These are phyloP conservation scores for Trypethelium eluteriae DNA, from an alignment of 495 filamentous ascomycete genomes.

Conservation along the genomic window DNA sequence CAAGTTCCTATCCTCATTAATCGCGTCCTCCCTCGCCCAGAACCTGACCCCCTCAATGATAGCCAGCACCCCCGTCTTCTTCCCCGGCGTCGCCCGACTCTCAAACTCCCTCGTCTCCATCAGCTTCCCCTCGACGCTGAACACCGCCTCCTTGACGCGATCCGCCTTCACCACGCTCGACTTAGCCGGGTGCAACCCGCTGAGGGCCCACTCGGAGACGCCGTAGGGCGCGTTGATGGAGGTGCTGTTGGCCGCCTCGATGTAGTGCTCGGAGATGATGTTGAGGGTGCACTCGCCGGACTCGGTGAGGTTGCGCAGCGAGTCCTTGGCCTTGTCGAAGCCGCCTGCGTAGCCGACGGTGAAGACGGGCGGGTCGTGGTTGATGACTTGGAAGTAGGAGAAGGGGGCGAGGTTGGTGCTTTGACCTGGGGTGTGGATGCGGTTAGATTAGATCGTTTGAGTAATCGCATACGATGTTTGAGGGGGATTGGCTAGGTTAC, in stretches of 20 bases:
- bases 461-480: not conserved
- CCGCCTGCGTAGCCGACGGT: constrained; percentile 59
- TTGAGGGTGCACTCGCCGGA: constrained; percentile 67
- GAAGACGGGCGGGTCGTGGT: constrained; percentile 87
- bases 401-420: constrained; percentile 78
- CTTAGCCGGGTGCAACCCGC: constrained; percentile 65
- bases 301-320: constrained; percentile 62
- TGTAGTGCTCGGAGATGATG: constrained; percentile 73
- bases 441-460: not conserved
- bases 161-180: constrained; percentile 58
- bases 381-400: constrained; percentile 73
- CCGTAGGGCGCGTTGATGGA: constrained; percentile 73
- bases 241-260: constrained; percentile 81
- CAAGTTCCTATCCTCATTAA: constrained; percentile 64
- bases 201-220: constrained; percentile 70
- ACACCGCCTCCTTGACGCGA: constrained; percentile 74
- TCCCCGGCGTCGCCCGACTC: constrained; percentile 57
- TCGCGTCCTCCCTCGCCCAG: constrained; percentile 82
- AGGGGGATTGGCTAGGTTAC: not conserved
- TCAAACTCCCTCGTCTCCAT: constrained; percentile 69
- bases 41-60: constrained; percentile 82
- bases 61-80: constrained; percentile 63
- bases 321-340: constrained; percentile 58
- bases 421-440: constrained; percentile 27
- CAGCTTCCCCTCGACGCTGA: constrained; percentile 73